Evolutionary conservation across 192 early-diverging fungal genomes (phyloP).

Genomic region (Coemansia sp.): DNA sequence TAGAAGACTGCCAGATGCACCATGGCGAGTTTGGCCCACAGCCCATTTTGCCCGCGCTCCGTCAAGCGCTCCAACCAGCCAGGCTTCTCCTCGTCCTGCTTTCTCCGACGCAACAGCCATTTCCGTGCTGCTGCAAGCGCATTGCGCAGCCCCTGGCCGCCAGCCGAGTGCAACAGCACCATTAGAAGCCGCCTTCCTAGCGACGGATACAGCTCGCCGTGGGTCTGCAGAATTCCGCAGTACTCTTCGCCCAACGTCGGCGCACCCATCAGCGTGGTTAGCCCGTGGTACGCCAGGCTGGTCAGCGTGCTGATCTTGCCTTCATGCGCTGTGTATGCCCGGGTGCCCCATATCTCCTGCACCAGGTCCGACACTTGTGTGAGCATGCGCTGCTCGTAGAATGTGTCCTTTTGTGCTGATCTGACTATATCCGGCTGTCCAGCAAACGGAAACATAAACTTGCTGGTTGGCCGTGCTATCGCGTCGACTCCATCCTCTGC

Average conservation of each 20-base stretch:
- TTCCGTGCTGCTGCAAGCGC: conserved; percentile 14
- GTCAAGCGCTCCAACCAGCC: conserved; percentile 7
- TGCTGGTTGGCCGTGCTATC: conserved; percentile 4
- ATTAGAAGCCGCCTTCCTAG: conserved; percentile 32
- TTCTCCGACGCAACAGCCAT: conserved; percentile 25
- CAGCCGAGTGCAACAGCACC: conserved; percentile 35
- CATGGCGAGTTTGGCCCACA: conserved; percentile 29
- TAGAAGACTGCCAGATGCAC: conserved; percentile 88
- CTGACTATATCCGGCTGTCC: conserved; percentile 85
- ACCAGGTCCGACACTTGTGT: conserved; percentile 62
- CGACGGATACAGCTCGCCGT: conserved; percentile 55
- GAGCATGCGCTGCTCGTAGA: conserved; percentile 70
- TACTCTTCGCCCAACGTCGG: conserved; percentile 96
- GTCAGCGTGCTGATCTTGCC: conserved; percentile 60
- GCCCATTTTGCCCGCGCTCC: conserved; percentile 5
- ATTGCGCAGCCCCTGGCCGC: conserved; percentile 3
- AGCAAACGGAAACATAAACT: conserved; percentile 62
- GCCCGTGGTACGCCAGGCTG: conserved; percentile 67
- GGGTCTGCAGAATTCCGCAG: conserved; percentile 81
- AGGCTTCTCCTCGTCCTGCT: background rate
- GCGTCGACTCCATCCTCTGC: background rate
- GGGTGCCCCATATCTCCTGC: conserved; percentile 62
- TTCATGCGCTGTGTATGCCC: conserved; percentile 59
- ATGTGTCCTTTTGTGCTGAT: conserved; percentile 85
- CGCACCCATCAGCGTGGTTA: conserved; percentile 68